Evolutionary conservation across 192 early-diverging fungal species (phyloP).

Genomic region (Entomortierella lignicola): DNA sequence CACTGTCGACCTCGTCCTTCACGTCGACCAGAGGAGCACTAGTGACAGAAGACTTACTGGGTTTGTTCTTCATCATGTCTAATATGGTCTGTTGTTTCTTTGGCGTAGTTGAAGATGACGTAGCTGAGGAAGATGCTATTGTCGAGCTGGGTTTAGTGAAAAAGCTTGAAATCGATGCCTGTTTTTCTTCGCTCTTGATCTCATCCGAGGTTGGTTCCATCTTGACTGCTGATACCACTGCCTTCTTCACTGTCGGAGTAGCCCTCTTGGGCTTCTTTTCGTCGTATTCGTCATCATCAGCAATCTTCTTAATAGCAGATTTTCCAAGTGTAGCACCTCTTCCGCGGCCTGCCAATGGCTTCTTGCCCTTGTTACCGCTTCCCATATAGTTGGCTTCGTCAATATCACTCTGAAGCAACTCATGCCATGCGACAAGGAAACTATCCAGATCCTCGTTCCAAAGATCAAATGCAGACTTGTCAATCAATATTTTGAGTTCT

Average conservation of each 20-base stretch:
- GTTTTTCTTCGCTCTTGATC: constrained; percentile 58
- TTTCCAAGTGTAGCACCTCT: constrained; percentile 37
- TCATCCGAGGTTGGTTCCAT: constrained; percentile 23
- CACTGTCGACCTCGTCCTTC: constrained; percentile 17
- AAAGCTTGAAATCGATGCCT: constrained; percentile 30
- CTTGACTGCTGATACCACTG: constrained; percentile 31
- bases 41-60: neutral
- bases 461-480: constrained; percentile 75
- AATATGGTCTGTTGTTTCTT: constrained; percentile 50
- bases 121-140: neutral
- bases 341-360: constrained; percentile 12
- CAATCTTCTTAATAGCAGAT: constrained; percentile 9
- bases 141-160: constrained; percentile 2
- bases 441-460: constrained; percentile 90
- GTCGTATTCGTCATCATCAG: constrained; percentile 54
- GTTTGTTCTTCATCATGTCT: constrained; percentile 46
- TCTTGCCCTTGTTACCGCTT: constrained; percentile 35
- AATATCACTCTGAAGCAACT: constrained; percentile 33
- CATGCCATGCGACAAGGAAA: constrained; percentile 88
- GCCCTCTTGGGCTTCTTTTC: constrained; percentile 32
- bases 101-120: constrained; percentile 3
- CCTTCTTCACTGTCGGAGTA: constrained; percentile 28
- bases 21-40: neutral
- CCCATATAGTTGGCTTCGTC: constrained; percentile 47
- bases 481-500: constrained; percentile 74